Base-by-base conservation (phyloP, 768 basidiomycete genomes). In the Chlorophyllum brunneum region DNA sequence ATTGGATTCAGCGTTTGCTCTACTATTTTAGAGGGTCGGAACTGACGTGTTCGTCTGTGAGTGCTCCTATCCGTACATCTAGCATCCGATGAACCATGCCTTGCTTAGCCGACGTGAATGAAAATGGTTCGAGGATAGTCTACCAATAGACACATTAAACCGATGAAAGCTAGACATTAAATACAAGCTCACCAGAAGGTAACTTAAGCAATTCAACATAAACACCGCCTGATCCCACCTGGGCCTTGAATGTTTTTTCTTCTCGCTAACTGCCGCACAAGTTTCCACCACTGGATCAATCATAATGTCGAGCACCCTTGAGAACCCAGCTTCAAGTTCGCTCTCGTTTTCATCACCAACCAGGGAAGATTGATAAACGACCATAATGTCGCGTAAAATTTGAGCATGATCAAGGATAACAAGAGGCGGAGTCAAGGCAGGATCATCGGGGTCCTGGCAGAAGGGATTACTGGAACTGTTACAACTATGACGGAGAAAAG, bases 31-130 rank as follows among this genome's bases (percentile, higher is more conserved):
- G 1, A 9, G 39, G 31, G 18, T 18, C 5, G 40, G 7, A 23
- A 75, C 88, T 54, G 61, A 94, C 95, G 66, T 99, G 95, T 61
- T 94, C 86, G 37, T 85, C 81, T 15, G 85, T 87, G 40, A 99
- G 74, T 5, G 68, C 65, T 37, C 74, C 67, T 0, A 92, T 83
- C 51, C 82, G 73, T 47, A 74, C 69, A 44, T 90, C 80, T 40
- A 95, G 74, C 5, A 83, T 66, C 3, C 65, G 67, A 56, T 85
- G 78, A 2, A 98, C 70, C 51, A 74, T 67, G 5, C 65, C 69
- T 33, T 77, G 79, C 61, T 92, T 86, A 31, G 74, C 74, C 3
- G 58, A 63, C 4, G 89, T 88, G 63, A 92, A 93, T 3, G 77
- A 65, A 57, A 85, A 88, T 0, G 82, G 70, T 47, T 85, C 81